These are phyloP conservation scores for Metarhizium guizhouense DNA, from an alignment of 2,329 filamentous ascomycete genomes.

Conservation along the genomic window DNA sequence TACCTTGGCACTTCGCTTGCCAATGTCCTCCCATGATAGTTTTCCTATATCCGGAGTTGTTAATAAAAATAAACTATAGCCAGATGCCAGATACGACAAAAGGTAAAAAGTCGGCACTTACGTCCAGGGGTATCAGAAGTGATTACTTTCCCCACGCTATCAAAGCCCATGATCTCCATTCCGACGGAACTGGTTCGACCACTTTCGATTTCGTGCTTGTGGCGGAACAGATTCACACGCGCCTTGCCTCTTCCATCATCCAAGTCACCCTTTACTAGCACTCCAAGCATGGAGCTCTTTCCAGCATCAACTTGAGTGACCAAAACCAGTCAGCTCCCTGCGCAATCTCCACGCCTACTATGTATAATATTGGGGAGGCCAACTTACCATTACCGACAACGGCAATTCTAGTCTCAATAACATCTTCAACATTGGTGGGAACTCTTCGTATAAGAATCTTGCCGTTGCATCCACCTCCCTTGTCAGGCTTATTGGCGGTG, in stretches of 20 bases:
- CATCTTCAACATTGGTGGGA: conserved; percentile 68
- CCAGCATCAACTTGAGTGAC: conserved; percentile 68
- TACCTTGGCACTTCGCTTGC: conserved; percentile 88
- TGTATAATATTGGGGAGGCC: no score
- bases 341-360: no score
- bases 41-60: conserved; percentile 29
- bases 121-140: conserved; percentile 74
- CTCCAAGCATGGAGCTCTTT: conserved; percentile 92
- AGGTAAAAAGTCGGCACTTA: conserved; percentile 32
- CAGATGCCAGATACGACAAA: background rate
- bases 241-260: conserved; percentile 93
- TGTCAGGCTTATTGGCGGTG: conserved; percentile 41
- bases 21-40: conserved; percentile 95
- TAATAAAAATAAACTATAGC: background rate
- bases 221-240: conserved; percentile 89
- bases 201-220: conserved; percentile 96
- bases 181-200: conserved; percentile 93
- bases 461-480: conserved; percentile 69
- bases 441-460: conserved; percentile 75
- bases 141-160: conserved; percentile 75
- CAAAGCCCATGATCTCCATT: conserved; percentile 98
- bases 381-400: conserved; percentile 81
- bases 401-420: conserved; percentile 92
- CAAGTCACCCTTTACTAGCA: conserved; percentile 88
- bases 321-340: background rate